Evolutionary conservation across 2,329 filamentous ascomycete species (phyloP).

Genomic region (Dichotomopilus funicola): DNA sequence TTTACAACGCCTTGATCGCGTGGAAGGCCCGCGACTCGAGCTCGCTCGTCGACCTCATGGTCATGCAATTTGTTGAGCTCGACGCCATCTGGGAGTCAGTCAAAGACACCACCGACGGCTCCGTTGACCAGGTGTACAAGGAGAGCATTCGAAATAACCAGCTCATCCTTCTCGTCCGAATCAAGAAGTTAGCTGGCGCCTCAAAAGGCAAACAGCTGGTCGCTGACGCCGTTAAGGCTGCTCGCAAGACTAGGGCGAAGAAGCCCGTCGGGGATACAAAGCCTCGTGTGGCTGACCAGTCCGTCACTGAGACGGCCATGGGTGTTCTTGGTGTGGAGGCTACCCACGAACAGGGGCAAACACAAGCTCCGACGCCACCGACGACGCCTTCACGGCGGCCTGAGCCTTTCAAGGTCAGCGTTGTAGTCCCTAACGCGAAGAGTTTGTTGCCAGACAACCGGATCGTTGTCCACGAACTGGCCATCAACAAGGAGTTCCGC

Average conservation of each 20-base stretch:
- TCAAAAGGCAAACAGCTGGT: conserved; percentile 67
- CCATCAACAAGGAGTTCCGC: conserved; percentile 71
- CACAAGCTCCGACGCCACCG: conserved; percentile 49
- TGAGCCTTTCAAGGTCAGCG: conserved; percentile 26
- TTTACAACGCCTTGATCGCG: conserved; percentile 71
- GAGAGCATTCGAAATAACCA: conserved; percentile 78
- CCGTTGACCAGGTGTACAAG: conserved; percentile 68
- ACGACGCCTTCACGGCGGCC: conserved; percentile 40
- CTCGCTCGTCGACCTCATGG: conserved; percentile 73
- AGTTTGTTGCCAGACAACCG: conserved; percentile 65
- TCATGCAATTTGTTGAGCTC: conserved; percentile 78
- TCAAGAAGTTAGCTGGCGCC: conserved; percentile 68
- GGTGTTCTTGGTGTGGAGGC: conserved; percentile 36
- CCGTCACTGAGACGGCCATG: conserved; percentile 32
- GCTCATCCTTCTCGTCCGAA: conserved; percentile 68
- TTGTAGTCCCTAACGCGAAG: conserved; percentile 26
- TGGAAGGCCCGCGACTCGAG: conserved; percentile 79
- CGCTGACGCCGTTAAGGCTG: conserved; percentile 66
- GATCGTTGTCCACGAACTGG: conserved; percentile 69
- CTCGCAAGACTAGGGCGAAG: conserved; percentile 58
- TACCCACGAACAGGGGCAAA: conserved; percentile 33
- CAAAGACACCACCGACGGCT: conserved; percentile 67
- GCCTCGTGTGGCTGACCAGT: conserved; percentile 56
- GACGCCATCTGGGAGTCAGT: conserved; percentile 80
- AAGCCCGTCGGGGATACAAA: conserved; percentile 63